Conservation (phyloP, 176 grass and related monocot genomes). For the Carex pumila region DNA sequence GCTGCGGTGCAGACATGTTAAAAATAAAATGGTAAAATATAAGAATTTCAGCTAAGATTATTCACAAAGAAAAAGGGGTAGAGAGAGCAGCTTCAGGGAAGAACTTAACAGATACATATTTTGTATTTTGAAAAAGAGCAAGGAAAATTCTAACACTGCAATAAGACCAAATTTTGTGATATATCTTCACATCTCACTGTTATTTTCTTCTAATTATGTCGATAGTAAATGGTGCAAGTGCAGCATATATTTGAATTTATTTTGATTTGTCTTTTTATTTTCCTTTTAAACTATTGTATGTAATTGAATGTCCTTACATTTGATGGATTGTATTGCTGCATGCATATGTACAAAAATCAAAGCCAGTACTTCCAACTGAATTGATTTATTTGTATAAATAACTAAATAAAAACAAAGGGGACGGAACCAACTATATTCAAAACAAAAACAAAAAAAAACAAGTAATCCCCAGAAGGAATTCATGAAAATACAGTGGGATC, state of each 20-base stretch:
- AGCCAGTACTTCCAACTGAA: not conserved
- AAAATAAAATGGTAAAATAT: too few relatives aligned
- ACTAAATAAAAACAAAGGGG: not conserved
- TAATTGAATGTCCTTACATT: not conserved
- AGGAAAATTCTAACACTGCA: not conserved
- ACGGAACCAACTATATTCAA: not conserved
- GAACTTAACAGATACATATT: not conserved
- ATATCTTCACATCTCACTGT: not conserved
- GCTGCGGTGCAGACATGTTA: too few relatives aligned
- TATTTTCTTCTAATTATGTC: not conserved
- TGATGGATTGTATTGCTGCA: not conserved
- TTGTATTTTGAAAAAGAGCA: not conserved
- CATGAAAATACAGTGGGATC: not conserved
- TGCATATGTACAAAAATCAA: not conserved
- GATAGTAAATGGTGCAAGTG: not conserved
- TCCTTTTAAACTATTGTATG: not conserved
- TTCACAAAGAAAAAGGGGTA: too few relatives aligned
- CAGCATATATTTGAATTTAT: not conserved
- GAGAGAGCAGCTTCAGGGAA: too few relatives aligned
- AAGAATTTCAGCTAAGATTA: too few relatives aligned
- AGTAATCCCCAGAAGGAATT: slow-evolving; percentile 3
- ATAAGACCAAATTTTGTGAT: too few relatives aligned
- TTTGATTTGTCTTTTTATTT: not conserved
- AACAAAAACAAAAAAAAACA: not conserved
- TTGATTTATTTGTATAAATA: not conserved